Evolutionary conservation across 352 stramenopile species (phyloP), one percentile per base, ranked within the genome.

Genomic region (Vaucheria bursata): DNA sequence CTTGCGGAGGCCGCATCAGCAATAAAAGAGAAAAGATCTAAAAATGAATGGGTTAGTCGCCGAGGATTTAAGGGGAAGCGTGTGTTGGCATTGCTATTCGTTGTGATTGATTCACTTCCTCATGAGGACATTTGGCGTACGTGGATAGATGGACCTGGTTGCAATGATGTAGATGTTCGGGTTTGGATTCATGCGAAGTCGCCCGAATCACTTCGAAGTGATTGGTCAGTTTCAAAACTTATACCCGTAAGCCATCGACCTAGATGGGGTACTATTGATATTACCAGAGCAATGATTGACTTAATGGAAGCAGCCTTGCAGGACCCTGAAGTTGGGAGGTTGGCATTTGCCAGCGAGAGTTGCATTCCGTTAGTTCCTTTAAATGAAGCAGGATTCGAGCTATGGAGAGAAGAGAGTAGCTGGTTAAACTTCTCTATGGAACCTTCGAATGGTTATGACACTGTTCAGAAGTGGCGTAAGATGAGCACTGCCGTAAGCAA

Each of bases 401-500:
- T 79, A 34, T 78, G 64, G 34, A 1, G 40, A 8, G 34, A 25
- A 31, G 70, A 75, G 49, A 2, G 36, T 32, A 78, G 64, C 35
- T 78, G 74, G 74, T 1, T 79, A 7, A 65, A 77, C 12, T 77
- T 31, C 65, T 36, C 12, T 34, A 36, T 74, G 29, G 29, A n/a
- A 25, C 74, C 74, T n/a, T 77, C 64, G 5, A 79, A 79, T 39
- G 74, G 74, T 40, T 79, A 79, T 38, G 67, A 66, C 34, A 78
- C 45, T 29, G 40, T 74, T 40, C 74, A 79, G 65, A 66, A 79
- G 70, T 78, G 64, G 12, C 64, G 74, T 36, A 72, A 72, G 31
- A 72, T 72, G 65, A 7, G 33, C 6, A 37, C 8, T 1, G 65
- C 31, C 2, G 18, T 79, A 8, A 59, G 64, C 1, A 38, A 32